Base-by-base conservation (phyloP, 805 yeast genomes). In the Lipomyces chichibuensis region DNA sequence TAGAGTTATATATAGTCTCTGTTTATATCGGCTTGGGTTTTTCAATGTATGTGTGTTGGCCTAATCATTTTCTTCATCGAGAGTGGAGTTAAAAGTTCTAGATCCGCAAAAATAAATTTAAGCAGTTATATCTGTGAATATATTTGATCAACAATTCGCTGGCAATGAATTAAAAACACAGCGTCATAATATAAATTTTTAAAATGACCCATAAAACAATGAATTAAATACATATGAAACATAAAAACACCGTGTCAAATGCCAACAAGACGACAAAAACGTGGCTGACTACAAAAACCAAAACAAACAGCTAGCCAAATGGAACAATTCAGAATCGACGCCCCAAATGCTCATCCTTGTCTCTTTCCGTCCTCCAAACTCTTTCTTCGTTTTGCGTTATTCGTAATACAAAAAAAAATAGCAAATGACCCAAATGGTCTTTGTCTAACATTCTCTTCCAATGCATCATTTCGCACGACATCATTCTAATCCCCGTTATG, bases 211-310 rank as follows among this genome's bases (percentile, higher is more conserved):
- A 29, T 29, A 29, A 29, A 29, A 29, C 32, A 29, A 29, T 29
- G 32, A 29, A 29, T 4, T 29, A 0, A 17, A 49, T 20, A 49
- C 14, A 49, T 20, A 1, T 9, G 13, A 49, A 49, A 49, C 25
- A 49, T 49, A 49, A 49, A 49, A 49, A 49, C 53, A 49, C 53
- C 53, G 23, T 49, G 13, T 49, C 27, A 49, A 49, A 49, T 49
- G 53, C 53, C 27, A 23, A 20, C 27, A 20, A 20, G 27, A 49
- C 23, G n/a, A 23, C 27, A 23, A 49, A 49, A 49, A 29, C n/a
- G 6, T 49, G 27, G 14, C 11, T 9, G 20, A 52, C n/a, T n/a
- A 11, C n/a, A 4, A 54, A 4, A 54, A 8, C 13, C 13, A 54
- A 20, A 29, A 43, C 49, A 43, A 43, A n/a, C 20, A 43, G 6